Conservation (phyloP, 257 asterid genomes). For the Verbascum thapsus region DNA sequence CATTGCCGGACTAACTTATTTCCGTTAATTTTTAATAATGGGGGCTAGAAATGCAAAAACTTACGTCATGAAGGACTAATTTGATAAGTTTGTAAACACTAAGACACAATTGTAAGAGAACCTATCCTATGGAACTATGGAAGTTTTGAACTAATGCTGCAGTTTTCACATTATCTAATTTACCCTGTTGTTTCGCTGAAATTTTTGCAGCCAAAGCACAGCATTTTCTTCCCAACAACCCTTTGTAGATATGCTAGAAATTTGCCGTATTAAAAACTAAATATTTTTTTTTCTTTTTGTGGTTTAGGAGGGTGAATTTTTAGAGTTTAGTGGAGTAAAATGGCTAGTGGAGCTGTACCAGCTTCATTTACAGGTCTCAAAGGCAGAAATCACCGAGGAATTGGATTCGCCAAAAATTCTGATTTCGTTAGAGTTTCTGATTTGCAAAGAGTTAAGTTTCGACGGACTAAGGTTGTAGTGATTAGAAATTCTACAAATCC, state of each 20-base stretch:
- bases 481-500: constrained; percentile 66
- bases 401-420: constrained; percentile 64
- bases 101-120: too few relatives aligned
- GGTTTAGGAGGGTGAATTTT: constrained; percentile 28
- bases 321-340: constrained; percentile 38
- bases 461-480: constrained; percentile 60
- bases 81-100: too few relatives aligned
- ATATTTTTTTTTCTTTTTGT: constrained; percentile 27
- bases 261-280: constrained; percentile 13
- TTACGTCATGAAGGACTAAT: too few relatives aligned
- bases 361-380: constrained; percentile 73
- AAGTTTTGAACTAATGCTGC: too few relatives aligned
- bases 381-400: constrained; percentile 54
- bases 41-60: too few relatives aligned
- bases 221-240: too few relatives aligned
- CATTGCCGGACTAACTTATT: too few relatives aligned
- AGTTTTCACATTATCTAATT: constrained; percentile 4
- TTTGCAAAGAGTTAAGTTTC: constrained; percentile 65
- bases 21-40: too few relatives aligned
- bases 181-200: neutral
- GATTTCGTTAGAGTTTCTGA: constrained; percentile 71
- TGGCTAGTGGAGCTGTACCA: constrained; percentile 93
- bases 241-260: neutral
- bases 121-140: too few relatives aligned
- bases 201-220: neutral